These are phyloP conservation scores for Tremella mesenterica DNA, from an alignment of 768 basidiomycete genomes.

Conservation along the genomic window DNA sequence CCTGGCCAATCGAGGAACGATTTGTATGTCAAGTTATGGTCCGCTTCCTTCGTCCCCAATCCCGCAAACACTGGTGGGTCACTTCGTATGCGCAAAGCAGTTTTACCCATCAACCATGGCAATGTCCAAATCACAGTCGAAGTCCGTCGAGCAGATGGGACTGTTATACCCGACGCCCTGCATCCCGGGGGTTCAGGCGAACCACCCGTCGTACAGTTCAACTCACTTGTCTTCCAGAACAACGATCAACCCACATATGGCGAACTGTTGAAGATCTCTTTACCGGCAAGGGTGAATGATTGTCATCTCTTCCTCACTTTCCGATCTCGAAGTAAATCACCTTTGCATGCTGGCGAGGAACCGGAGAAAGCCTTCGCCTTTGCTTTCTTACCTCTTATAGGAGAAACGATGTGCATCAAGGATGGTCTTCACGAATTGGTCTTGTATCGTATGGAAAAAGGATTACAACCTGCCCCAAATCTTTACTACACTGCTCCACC, in stretches of 20 bases:
- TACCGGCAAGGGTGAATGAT: conserved; percentile 56
- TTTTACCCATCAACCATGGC: conserved; percentile 41
- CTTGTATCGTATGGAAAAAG: conserved; percentile 72
- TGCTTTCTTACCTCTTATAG: conserved; percentile 79
- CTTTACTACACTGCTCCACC: conserved; percentile 59
- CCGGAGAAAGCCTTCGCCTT: conserved; percentile 80
- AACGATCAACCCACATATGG: conserved; percentile 86
- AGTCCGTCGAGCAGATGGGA: conserved; percentile 65
- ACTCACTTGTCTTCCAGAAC: conserved; percentile 82
- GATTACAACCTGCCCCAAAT: conserved; percentile 56
- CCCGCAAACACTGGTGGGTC: conserved; percentile 18
- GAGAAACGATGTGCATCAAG: conserved; percentile 68
- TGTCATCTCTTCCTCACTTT: conserved; percentile 96
- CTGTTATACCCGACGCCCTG: conserved; percentile 60
- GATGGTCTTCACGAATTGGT: conserved; percentile 81
- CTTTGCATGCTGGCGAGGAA: conserved; percentile 47
- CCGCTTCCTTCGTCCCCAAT: conserved; percentile 67
- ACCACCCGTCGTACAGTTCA: conserved; percentile 65
- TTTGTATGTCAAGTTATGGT: conserved; percentile 92
- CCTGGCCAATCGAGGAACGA: conserved; percentile 89
- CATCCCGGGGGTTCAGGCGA: conserved; percentile 74
- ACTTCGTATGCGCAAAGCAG: conserved; percentile 28
- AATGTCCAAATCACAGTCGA: conserved; percentile 89
- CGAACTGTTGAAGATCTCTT: conserved; percentile 78
- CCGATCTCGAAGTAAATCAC: conserved; percentile 50